Conservation (phyloP, 768 basidiomycete species). For the Naganishia antarctica region DNA sequence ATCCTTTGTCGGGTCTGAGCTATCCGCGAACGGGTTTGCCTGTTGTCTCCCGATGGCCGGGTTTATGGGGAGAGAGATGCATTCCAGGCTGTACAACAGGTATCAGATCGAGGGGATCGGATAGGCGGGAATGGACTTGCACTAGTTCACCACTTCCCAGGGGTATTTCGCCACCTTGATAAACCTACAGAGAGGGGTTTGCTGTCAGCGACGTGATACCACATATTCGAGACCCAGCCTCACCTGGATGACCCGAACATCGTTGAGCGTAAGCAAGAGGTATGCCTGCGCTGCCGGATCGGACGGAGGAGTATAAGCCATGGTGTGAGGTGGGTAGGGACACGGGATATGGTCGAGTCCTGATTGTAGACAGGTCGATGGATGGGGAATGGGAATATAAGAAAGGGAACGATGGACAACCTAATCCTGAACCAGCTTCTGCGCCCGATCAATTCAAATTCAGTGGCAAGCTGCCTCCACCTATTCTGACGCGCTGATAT, state of each 20-base stretch:
- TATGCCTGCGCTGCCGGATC: constrained; percentile 37
- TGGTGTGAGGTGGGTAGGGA: neutral
- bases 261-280: constrained; percentile 42
- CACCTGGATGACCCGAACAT: constrained; percentile 43
- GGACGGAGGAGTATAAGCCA: constrained; percentile 2
- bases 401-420: no score
- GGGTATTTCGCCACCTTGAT: constrained; percentile 35
- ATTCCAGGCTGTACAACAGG: constrained; percentile 51
- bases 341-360: neutral
- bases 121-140: neutral
- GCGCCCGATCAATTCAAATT: no score
- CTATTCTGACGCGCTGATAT: no score
- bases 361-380: no score
- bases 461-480: no score
- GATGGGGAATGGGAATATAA: no score
- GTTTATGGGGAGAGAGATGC: constrained; percentile 55
- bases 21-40: constrained; percentile 45
- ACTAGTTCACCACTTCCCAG: constrained; percentile 42
- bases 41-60: constrained; percentile 39
- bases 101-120: neutral
- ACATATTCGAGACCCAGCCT: neutral
- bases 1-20: constrained; percentile 53
- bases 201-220: neutral
- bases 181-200: constrained; percentile 28
- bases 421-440: no score